These are phyloP conservation scores for Pythium monospermum DNA, from an alignment of 352 stramenopile species.

Conservation along the genomic window DNA sequence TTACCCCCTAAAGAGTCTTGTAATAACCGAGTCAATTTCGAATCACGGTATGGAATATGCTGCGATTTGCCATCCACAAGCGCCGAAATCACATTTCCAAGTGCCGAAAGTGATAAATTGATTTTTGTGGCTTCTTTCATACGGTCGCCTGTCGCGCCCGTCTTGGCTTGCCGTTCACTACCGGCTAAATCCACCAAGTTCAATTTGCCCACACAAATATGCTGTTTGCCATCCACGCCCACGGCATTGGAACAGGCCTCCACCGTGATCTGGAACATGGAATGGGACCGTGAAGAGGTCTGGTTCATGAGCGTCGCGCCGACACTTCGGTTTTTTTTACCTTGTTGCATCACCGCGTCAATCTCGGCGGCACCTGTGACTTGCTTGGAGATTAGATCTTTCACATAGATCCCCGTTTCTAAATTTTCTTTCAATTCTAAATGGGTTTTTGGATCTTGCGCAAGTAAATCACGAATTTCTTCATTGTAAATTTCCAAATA, in stretches of 20 bases:
- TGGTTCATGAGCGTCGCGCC: slow-evolving; percentile 95
- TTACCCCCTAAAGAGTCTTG: slow-evolving; percentile 95
- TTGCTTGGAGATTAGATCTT: slow-evolving; percentile 86
- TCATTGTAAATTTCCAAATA: slow-evolving; percentile 99
- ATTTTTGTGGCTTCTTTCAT: slow-evolving; percentile 96
- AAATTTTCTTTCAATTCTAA: slow-evolving; percentile 94
- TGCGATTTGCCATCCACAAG: slow-evolving; percentile 59
- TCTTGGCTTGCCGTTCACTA: slow-evolving; percentile 91
- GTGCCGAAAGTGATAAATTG: slow-evolving; percentile 88
- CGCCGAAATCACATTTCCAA: slow-evolving; percentile 88
- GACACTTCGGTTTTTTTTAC: slow-evolving; percentile 92
- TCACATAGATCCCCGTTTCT: slow-evolving; percentile 95
- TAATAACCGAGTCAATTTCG: slow-evolving; percentile 91
- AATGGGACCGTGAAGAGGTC: slow-evolving; percentile 92
- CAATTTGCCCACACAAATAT: slow-evolving; percentile 94
- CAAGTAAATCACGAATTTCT: slow-evolving; percentile 94
- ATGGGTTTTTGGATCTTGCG: slow-evolving; percentile 76
- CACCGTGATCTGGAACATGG: slow-evolving; percentile 94
- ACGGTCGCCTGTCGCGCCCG: slow-evolving; percentile 85
- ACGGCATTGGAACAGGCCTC: slow-evolving; percentile 67
- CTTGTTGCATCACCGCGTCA: slow-evolving; percentile 87
- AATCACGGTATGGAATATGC: slow-evolving; percentile 95
- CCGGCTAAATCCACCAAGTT: slow-evolving; percentile 96
- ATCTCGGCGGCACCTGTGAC: slow-evolving; percentile 89
- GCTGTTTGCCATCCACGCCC: slow-evolving; percentile 57